phyloP scores from a whole-genome alignment of 169 alveolate species.

The Miamiensis avidus region DNA sequence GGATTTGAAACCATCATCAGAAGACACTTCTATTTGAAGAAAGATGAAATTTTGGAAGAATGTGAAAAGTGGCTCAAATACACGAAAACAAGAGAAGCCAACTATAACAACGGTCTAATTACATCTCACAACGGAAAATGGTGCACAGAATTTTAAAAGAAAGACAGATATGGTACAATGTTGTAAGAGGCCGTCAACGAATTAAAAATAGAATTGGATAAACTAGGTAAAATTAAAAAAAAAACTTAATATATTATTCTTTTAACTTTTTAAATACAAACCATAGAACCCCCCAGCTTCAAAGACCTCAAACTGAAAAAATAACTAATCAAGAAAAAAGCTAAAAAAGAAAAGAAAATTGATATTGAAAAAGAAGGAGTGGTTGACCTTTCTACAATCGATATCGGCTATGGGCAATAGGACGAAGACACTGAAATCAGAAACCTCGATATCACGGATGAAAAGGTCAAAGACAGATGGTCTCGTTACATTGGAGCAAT shows the following conservation, averaged over 20 bases:
- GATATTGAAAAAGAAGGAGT: constrained; percentile 52
- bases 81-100: constrained; percentile 72
- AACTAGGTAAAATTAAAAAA: constrained; percentile 7
- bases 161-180: constrained; percentile 71
- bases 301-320: constrained; percentile 50
- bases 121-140: constrained; percentile 74
- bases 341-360: constrained; percentile 33
- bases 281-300: constrained; percentile 37
- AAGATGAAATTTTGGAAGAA: constrained; percentile 79
- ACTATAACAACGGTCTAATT: constrained; percentile 64
- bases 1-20: constrained; percentile 80
- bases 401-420: constrained; percentile 60
- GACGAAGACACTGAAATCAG: constrained; percentile 29
- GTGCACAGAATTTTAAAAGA: constrained; percentile 68
- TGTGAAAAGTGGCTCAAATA: constrained; percentile 79
- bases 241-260: too few species aligned
- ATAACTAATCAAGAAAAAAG: constrained; percentile 37
- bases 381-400: constrained; percentile 63
- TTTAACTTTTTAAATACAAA: too few species aligned
- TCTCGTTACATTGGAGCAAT: constrained; percentile 86
- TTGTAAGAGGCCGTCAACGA: constrained; percentile 65
- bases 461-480: constrained; percentile 86
- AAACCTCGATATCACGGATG: constrained; percentile 68
- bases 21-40: constrained; percentile 84
- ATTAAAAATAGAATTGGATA: constrained; percentile 62